These are phyloP conservation scores for Fusarium incarnatum DNA, from an alignment of 2,329 filamentous ascomycete genomes.

Conservation along the genomic window DNA sequence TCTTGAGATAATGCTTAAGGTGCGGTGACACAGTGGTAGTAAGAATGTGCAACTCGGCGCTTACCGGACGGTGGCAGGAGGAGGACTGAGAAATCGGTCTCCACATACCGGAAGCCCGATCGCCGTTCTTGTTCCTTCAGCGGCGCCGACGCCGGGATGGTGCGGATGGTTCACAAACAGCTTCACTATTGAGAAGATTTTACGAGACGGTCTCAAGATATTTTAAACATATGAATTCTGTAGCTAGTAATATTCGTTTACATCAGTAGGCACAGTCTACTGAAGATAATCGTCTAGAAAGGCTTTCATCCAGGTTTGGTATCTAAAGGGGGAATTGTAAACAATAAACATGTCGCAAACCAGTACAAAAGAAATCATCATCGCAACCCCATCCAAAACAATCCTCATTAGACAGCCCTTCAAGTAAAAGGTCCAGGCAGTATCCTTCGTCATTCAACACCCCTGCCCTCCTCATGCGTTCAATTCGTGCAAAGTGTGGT, in stretches of 20 bases:
- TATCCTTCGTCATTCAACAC: slow-evolving; percentile 17
- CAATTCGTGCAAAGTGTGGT: slow-evolving; percentile 27
- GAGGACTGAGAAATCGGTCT: neutral
- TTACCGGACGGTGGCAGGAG: neutral
- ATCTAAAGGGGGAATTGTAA: slow-evolving; percentile 40
- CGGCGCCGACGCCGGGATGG: neutral
- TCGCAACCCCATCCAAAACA: slow-evolving; percentile 20
- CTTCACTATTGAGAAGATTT: neutral
- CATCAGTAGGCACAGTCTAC: slow-evolving; percentile 32
- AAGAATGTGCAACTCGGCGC: neutral
- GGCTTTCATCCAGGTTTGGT: slow-evolving; percentile 38
- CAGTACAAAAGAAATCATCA: slow-evolving; percentile 11
- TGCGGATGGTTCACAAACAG: neutral
- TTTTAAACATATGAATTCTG: slow-evolving; percentile 14
- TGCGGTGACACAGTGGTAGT: too few relatives aligned
- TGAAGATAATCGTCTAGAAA: slow-evolving; percentile 32
- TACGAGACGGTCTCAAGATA: rapidly evolving
- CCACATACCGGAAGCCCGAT: neutral
- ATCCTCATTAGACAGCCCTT: neutral
- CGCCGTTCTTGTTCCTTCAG: neutral
- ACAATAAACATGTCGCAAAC: slow-evolving; percentile 18
- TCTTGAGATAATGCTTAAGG: too few relatives aligned
- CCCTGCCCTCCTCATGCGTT: slow-evolving; percentile 1
- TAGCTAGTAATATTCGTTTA: slow-evolving; percentile 28
- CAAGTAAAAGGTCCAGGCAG: slow-evolving; percentile 11